Evolutionary conservation across 2,329 filamentous ascomycete species (phyloP).

Genomic region (Trichoderma atrobrunneum): DNA sequence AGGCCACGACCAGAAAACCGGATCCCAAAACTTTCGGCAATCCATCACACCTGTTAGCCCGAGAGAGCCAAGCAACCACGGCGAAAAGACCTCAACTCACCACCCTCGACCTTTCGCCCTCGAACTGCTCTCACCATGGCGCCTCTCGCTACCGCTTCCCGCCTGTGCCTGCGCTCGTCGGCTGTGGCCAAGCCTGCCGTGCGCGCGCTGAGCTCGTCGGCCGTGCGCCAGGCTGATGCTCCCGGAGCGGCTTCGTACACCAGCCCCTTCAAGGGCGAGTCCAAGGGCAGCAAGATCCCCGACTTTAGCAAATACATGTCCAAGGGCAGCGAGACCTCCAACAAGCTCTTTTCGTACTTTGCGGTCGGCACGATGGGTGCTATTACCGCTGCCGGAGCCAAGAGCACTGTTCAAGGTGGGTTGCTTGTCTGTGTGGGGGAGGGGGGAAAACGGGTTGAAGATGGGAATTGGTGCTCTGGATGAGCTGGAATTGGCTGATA

Average conservation of each 20-base stretch:
- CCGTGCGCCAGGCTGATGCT: conserved; percentile 46
- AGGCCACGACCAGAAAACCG: conserved; percentile 37
- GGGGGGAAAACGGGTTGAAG: not conserved
- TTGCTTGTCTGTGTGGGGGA: conserved; percentile 23
- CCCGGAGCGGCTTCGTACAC: conserved; percentile 53
- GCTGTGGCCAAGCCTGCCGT: conserved; percentile 43
- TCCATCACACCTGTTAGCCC: conserved; percentile 35
- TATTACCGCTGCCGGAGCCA: conserved; percentile 87
- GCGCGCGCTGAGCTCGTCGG: conserved; percentile 57
- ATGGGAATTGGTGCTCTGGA: not conserved
- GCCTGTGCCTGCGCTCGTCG: conserved; percentile 63
- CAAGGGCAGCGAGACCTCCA: conserved; percentile 63
- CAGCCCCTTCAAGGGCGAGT: conserved; percentile 62
- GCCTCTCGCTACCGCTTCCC: conserved; percentile 65
- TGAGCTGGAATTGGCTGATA: not conserved
- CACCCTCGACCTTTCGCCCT: conserved; percentile 27
- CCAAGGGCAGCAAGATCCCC: conserved; percentile 70
- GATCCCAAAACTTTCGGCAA: conserved; percentile 42
- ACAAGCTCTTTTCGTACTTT: conserved; percentile 94
- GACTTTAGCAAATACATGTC: conserved; percentile 86
- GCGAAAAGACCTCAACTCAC: conserved; percentile 50
- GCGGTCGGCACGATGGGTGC: conserved; percentile 97
- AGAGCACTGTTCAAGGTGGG: conserved; percentile 97
- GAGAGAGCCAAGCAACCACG: conserved; percentile 20
- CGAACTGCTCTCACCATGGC: conserved; percentile 51